Base-by-base conservation (phyloP, 495 filamentous ascomycete species). In the Immersiella caudata region DNA sequence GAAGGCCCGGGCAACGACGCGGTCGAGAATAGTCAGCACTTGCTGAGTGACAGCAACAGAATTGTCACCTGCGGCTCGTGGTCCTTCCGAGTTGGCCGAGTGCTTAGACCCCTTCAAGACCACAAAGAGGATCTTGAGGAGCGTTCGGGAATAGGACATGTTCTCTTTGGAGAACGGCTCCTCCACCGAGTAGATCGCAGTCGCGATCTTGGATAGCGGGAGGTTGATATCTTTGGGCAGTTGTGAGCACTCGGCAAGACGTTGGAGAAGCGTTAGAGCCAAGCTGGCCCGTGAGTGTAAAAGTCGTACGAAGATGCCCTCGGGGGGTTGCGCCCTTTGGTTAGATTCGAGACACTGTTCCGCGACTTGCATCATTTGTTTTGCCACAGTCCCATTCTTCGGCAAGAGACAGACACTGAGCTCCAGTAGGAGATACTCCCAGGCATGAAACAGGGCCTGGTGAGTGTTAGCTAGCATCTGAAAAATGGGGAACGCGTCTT, bases 391-490 rank as follows among this genome's bases (percentile, higher is more conserved):
- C 9, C 78, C 78, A 60, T 90, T 85, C 46, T 81, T 79, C 7
- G 82, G 82, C 50, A 85, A 81, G 36, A 95, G 81, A 65, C 88
- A 88, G 18, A 84, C 83, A 71, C 89, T 92, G 54, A 98, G 85
- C 78, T 97, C 94, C 56, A 94, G 82, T 12, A 93, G 88, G 14
- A 99, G 87, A 58, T 90, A 88, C 75, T 93, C 94, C 95, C 95
- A 99, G 67, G 92, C 90, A 67, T 91, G 85, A 60, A 97, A 88
- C 36, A 99, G 87, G 64, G 83, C 83, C 90, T 93, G 54, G 3
- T 16, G 56, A 63, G 54, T 67, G 73, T 83, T 78, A 82, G 75
- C 25, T 2, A 6, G 40, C 40, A 12, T 14, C 6, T 12, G 12
- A 54, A 69, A 7, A 16, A 54, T 27, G 54, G n/a, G n/a, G n/a